Conservation (phyloP, 148 eudicot species). For the Persicaria maculosa region DNA sequence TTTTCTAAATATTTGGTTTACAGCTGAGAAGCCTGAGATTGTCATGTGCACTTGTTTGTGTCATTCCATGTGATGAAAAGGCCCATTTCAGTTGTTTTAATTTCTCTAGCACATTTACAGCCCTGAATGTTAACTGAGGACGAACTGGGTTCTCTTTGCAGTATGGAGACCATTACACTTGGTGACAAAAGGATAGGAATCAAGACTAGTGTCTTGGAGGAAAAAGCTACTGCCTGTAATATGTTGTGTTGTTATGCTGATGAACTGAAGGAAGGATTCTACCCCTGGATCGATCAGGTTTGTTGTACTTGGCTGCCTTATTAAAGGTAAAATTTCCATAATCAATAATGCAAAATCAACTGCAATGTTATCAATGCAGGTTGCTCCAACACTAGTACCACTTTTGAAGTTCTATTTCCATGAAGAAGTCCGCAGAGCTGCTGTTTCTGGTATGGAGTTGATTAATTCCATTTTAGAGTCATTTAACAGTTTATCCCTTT, state of each 20-base stretch:
- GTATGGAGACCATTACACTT: constrained; percentile 97
- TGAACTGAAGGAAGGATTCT: constrained; percentile 96
- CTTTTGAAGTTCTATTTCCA: constrained; percentile 94
- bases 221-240: constrained; percentile 98
- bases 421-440: constrained; percentile 95
- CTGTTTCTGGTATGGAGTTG: constrained; percentile 69
- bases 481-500: not conserved
- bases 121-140: not conserved
- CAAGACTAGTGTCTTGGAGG: constrained; percentile 96
- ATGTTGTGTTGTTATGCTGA: constrained; percentile 98
- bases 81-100: not conserved
- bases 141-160: constrained; percentile 21
- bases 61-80: not conserved
- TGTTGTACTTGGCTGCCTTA: not conserved
- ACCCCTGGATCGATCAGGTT: constrained; percentile 99
- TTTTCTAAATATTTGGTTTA: not conserved
- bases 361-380: constrained; percentile 27
- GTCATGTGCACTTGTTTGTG: not conserved
- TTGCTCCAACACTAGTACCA: constrained; percentile 90
- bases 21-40: not conserved
- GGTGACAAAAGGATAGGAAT: constrained; percentile 98
- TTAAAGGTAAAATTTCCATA: not conserved
- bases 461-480: not conserved
- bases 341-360: not conserved
- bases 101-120: not conserved